Base-by-base conservation (phyloP, 306 rosid genomes). In the Gleditsia sinensis region DNA sequence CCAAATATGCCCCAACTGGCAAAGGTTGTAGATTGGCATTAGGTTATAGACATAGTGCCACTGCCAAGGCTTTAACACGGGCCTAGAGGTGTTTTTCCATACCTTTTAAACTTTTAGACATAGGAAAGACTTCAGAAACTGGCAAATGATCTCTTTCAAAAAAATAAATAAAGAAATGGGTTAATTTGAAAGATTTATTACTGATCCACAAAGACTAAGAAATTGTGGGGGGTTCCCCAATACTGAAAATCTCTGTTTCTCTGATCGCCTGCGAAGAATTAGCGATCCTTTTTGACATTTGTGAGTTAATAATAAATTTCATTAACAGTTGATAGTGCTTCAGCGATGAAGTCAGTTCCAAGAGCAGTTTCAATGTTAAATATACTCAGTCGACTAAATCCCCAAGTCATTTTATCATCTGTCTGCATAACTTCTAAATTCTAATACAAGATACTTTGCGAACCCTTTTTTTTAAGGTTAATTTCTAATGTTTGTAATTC, bases 1-100 rank as follows among this genome's bases (percentile, higher is more conserved):
- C 58, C 59, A 69, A 69, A 69, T 46, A 20, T n/a, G 19, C 69
- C 51, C 51, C 69, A 63, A 39, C 10, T 63, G 20, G 19, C 33
- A 53, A 50, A 33, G 50, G 34, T 12, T 2, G 9, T 16, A 40
- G 10, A 17, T 40, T 8, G 37, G 3, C 9, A 30, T 58, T 58
- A 56, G 10, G 5, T 30, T 30, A 2, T 30, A 30, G 23, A 23
- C 28, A 67, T 45, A 48, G 36, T 37, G 67, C 7, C 7, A 20
- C 30, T 4, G 62, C 17, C 16, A 36, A 36, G 33, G 4, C 12
- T 58, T 24, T 12, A 36, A 62, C 57, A 27, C 76, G 54, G 66
- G 67, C 68, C 56, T 43, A 72, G 21, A 14, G 5, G 16, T 39
- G 65, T 9, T 49, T 69, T 50, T 69, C 74, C 74, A 30, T 6